phyloP scores from a whole-genome alignment of 2,329 filamentous ascomycete species.

The Penicillium aurantiogriseum region DNA sequence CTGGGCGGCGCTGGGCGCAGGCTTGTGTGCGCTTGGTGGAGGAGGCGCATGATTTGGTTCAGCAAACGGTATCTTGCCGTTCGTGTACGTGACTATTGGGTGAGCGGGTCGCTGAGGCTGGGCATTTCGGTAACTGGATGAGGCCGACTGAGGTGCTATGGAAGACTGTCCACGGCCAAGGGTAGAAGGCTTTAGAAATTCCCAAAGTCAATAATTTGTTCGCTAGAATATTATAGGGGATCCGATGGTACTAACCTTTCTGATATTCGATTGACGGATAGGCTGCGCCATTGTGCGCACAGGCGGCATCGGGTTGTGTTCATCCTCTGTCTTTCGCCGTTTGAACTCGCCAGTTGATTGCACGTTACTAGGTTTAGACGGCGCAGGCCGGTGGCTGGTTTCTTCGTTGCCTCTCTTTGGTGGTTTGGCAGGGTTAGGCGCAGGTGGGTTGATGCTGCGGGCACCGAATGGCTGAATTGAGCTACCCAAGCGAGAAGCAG shows the following conservation, averaged over 20 bases:
- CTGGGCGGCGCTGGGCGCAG: conserved; percentile 52
- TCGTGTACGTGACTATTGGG: conserved; percentile 83
- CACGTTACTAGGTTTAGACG: conserved; percentile 45
- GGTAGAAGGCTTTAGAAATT: conserved; percentile 39
- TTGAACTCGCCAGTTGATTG: conserved; percentile 72
- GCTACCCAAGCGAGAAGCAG: conserved; percentile 47
- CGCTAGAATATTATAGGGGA: not conserved
- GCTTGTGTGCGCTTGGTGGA: conserved; percentile 56
- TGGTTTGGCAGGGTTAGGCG: conserved; percentile 67
- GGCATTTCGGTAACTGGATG: conserved; percentile 42
- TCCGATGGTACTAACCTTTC: conserved; percentile 58
- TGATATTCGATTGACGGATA: conserved; percentile 73
- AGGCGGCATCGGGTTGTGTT: conserved; percentile 62
- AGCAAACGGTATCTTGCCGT: conserved; percentile 85
- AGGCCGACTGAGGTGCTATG: conserved; percentile 31
- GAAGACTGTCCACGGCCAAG: conserved; percentile 39
- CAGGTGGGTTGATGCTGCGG: conserved; percentile 57
- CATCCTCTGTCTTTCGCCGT: conserved; percentile 73
- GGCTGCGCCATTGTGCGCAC: conserved; percentile 76
- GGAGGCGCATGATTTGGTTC: conserved; percentile 59
- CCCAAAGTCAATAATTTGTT: conserved; percentile 12
- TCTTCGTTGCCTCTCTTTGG: conserved; percentile 69
- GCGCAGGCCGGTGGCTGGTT: conserved; percentile 48
- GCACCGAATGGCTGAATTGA: conserved; percentile 57
- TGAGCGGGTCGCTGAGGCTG: conserved; percentile 63